Evolutionary conservation across 73 alveolate genomes (phyloP).

Genomic region (Stentor coeruleus): DNA sequence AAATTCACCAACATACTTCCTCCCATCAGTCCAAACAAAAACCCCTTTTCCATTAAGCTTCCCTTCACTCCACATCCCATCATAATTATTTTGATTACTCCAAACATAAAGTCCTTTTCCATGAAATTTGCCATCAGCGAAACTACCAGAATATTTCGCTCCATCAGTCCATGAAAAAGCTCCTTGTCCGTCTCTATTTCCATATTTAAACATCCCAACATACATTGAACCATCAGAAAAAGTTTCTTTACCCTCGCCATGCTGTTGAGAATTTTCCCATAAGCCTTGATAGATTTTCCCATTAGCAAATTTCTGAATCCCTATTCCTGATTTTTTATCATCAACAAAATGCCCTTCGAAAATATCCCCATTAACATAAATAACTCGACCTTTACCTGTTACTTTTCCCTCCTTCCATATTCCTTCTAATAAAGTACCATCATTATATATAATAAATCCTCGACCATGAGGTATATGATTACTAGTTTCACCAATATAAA

Average conservation of each 20-base stretch:
- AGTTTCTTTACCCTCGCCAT: too few species aligned
- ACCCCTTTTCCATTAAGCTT: not conserved
- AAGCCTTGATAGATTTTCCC: too few species aligned
- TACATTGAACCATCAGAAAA: too few species aligned
- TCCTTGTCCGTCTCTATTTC: not conserved
- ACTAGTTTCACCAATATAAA: too few species aligned
- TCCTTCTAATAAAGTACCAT: not conserved
- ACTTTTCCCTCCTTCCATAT: not conserved
- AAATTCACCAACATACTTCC: not conserved
- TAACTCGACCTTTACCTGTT: not conserved
- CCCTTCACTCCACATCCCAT: not conserved
- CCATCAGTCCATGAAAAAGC: not conserved
- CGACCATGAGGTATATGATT: conserved; percentile 20
- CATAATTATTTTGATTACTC: too few species aligned
- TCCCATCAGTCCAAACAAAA: not conserved
- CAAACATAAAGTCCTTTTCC: too few species aligned
- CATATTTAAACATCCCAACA: not conserved
- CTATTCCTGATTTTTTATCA: too few species aligned
- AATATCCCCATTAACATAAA: not conserved
- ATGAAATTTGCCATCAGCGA: too few species aligned
- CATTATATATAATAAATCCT: not conserved
- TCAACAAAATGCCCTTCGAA: too few species aligned
- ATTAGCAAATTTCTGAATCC: too few species aligned
- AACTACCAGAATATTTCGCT: not conserved
- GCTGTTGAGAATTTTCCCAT: too few species aligned